Conservation (phyloP, 2,329 filamentous ascomycete genomes). For the Phialophora expanda region DNA sequence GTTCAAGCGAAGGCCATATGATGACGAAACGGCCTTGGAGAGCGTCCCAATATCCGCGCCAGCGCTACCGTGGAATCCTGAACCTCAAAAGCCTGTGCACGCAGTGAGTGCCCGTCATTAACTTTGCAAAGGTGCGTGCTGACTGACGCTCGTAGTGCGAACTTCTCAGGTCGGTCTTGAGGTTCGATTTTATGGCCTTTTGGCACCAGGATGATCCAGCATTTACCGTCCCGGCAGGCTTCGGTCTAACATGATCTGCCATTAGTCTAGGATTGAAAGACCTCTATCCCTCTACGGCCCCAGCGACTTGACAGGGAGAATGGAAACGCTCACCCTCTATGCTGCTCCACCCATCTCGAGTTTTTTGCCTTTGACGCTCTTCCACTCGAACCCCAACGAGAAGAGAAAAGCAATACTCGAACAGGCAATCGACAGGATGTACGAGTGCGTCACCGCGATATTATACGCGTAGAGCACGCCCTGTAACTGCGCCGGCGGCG, state of each 20-base stretch:
- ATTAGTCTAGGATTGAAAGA: not conserved
- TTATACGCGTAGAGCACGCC: slow-evolving; percentile 47
- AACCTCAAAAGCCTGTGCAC: slow-evolving; percentile 5
- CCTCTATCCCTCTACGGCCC: not conserved
- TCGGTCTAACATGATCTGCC: slow-evolving; percentile 4
- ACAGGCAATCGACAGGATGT: slow-evolving; percentile 37
- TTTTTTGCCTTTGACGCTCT: slow-evolving; percentile 40
- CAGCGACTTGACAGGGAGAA: not conserved
- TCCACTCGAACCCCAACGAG: slow-evolving; percentile 40
- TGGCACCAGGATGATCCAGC: slow-evolving; percentile 23
- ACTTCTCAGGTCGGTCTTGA: slow-evolving; percentile 14
- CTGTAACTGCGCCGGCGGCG: slow-evolving; percentile 44
- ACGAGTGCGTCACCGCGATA: slow-evolving; percentile 37
- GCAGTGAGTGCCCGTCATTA: slow-evolving; percentile 12
- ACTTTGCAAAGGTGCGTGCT: not conserved
- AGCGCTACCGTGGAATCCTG: slow-evolving; percentile 5
- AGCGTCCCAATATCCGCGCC: slow-evolving; percentile 11
- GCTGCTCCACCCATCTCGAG: slow-evolving; percentile 34
- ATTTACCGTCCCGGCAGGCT: slow-evolving; percentile 7
- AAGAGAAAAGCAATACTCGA: slow-evolving; percentile 35
- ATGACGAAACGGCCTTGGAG: slow-evolving; percentile 3
- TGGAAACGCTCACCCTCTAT: not conserved
- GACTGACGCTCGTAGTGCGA: slow-evolving; percentile 1
- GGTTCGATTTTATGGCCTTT: slow-evolving; percentile 29
- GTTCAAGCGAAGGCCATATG: slow-evolving; percentile 18